Base-by-base conservation (phyloP, 129 eudicot genomes). In the Lonicera japonica region DNA sequence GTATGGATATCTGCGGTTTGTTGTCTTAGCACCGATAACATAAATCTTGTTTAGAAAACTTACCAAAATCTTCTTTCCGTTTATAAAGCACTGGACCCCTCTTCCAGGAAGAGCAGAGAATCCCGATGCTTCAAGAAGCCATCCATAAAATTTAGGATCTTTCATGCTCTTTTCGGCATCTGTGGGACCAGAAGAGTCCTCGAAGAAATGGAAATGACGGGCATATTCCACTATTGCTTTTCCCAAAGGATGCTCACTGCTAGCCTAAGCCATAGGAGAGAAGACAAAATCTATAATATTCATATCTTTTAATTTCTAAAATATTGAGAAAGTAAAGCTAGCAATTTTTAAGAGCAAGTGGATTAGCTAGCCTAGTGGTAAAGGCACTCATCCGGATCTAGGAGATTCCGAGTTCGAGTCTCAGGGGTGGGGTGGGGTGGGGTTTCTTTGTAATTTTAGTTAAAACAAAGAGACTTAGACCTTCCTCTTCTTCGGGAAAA, bases 181-280 rank as follows among this genome's bases (percentile, higher is more conserved):
- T 59, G 73, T 77, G 68, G 81, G 69, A 48, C 67, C 65, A 56
- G 83, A 79, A 65, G 86, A 69, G 61, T 70, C 87, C 47, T 94
- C 95, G 63, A 94, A 85, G 75, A 88, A 88, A 54, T 88, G 96
- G 75, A 88, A 94, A 80, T 94, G 99, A 39, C 95, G 89, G 16
- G 99, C 81, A 56, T 94, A 86, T 56, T 85, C 95, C 50, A 94
- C 57, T 66, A 94, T 82, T 36, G 99, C 96, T 65, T 85, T 94
- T 6, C 82, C 99, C 83, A 94, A 54, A 11, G 99, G 99, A 74
- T 94, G 99, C 75, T 94, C 99, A 67, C 99, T 94, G 65, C 89
- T 79, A 67, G 92, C 95, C 99, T 94, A 78, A 59, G 46, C 57
- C 54, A 47, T 18, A 51, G 41, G 11, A 20, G 54, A 59, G 57